Base-by-base conservation (phyloP, 2,329 filamentous ascomycete species). In the Penicillium polonicum region DNA sequence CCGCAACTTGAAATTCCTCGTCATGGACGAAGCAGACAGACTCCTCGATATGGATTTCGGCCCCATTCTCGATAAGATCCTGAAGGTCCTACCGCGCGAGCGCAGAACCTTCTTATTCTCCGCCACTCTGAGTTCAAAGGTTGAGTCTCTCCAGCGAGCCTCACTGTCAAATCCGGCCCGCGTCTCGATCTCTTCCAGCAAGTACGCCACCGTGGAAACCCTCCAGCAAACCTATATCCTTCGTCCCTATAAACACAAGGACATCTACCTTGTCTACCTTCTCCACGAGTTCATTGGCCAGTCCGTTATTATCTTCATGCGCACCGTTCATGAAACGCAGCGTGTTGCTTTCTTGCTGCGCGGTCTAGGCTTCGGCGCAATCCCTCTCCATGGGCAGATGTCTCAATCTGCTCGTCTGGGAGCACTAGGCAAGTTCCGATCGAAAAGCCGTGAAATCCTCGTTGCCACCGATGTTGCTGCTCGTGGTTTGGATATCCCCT, bases 1-100 rank as follows among this genome's bases (percentile, higher is more conserved):
- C 48, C 85, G 89, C 31, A 83, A 84, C 4, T 80, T 97, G 38
- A 92, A 92, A 70, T 96, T 93, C 70, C 80, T 97, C 4, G 92
- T 97, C 60, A 92, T 97, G 85, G 93, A 57, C 23, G 55, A 57
- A 42, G 55, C 55, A 29, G 55, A 57, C 43, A 57, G 92, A 58
- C 82, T 97, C 10, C 84, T 97, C 2, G 94, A 99, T 71, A 87
- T 97, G 72, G 92, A 97, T 73, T 97, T 97, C 66, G 92, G 92
- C 0, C 91, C 92, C 2, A 89, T 92, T 23, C 85, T 97, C 38
- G 91, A 97, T 76, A 96, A 96, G 76, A 91, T 97, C 54, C 83
- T 97, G 51, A 93, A 94, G 75, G 91, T 95, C 27, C 80, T 97
- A 5, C 92, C 92, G 0, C 81, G 87, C 41, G 88, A 92, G 70